Conservation (phyloP, 169 alveolate genomes). For the Amoebophrya sp. region DNA sequence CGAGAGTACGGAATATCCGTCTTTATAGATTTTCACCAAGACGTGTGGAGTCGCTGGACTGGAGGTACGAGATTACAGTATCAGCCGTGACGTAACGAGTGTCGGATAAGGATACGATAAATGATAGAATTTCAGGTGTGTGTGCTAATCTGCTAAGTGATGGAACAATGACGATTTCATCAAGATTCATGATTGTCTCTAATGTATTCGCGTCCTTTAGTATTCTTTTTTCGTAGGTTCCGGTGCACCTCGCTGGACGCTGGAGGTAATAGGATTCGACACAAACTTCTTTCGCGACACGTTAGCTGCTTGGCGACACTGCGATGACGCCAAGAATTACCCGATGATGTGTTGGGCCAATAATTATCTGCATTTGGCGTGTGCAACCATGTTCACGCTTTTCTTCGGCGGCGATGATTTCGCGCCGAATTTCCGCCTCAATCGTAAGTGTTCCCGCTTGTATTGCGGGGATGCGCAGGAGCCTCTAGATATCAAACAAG, state of each 20-base stretch:
- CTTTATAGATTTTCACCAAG: conserved; percentile 34
- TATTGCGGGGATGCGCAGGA: not conserved
- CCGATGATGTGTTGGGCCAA: conserved; percentile 33
- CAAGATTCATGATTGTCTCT: no score
- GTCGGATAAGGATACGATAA: no score
- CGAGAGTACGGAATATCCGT: conserved; percentile 30
- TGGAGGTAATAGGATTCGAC: conserved; percentile 4
- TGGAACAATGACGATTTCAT: no score
- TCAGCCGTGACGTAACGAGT: no score
- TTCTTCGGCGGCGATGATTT: conserved; percentile 34
- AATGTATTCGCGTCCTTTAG: no score
- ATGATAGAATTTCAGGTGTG: no score
- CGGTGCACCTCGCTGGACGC: conserved; percentile 36
- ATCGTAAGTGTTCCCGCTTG: not conserved
- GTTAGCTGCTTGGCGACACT: conserved; percentile 25
- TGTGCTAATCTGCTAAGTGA: no score
- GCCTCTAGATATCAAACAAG: no score
- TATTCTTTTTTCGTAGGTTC: no score
- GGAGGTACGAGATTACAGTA: no score
- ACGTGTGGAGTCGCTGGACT: conserved; percentile 33
- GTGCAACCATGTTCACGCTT: conserved; percentile 27
- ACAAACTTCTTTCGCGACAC: not conserved
- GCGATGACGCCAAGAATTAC: conserved; percentile 13
- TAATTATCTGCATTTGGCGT: conserved; percentile 17
- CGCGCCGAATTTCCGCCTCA: conserved; percentile 22